Conservation (phyloP, 2,329 filamentous ascomycete genomes). For the Pseudopithomyces chartarum region DNA sequence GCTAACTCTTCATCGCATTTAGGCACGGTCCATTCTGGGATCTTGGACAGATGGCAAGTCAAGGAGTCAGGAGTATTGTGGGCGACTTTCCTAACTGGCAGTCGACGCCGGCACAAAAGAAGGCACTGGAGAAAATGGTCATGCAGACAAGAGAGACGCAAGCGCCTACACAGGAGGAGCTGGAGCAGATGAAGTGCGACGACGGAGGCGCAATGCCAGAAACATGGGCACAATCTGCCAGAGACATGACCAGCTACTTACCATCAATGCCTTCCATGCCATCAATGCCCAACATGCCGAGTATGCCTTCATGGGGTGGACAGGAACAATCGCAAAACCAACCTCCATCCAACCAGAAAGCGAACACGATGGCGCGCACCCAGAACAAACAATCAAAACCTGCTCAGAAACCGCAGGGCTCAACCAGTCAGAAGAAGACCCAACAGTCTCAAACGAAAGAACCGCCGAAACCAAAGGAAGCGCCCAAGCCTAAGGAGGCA, state of each 20-base stretch:
- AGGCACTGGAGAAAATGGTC: slow-evolving; percentile 45
- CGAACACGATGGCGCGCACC: neutral
- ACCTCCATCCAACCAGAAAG: neutral
- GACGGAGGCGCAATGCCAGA: slow-evolving; percentile 39
- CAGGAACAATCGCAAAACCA: neutral
- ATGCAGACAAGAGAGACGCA: slow-evolving; percentile 42
- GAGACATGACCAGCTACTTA: slow-evolving; percentile 41
- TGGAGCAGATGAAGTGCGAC: slow-evolving; percentile 42
- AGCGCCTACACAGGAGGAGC: slow-evolving; percentile 36
- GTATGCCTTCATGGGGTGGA: slow-evolving; percentile 5
- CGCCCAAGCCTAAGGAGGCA: neutral
- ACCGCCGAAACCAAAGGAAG: slow-evolving; percentile 5
- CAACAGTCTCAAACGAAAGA: neutral
- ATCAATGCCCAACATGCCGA: slow-evolving; percentile 24
- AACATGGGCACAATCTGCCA: slow-evolving; percentile 37
- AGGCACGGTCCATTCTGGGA: slow-evolving; percentile 40
- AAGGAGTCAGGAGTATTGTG: slow-evolving; percentile 38
- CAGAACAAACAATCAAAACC: neutral
- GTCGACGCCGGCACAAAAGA: slow-evolving; percentile 40
- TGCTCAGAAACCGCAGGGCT: neutral
- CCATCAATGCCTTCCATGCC: slow-evolving; percentile 35
- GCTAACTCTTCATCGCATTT: no score
- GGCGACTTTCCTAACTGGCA: slow-evolving; percentile 45
- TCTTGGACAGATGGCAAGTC: slow-evolving; percentile 42
- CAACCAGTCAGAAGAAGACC: neutral